Conservation (phyloP, 306 rosid species). For the Benincasa hispida region DNA sequence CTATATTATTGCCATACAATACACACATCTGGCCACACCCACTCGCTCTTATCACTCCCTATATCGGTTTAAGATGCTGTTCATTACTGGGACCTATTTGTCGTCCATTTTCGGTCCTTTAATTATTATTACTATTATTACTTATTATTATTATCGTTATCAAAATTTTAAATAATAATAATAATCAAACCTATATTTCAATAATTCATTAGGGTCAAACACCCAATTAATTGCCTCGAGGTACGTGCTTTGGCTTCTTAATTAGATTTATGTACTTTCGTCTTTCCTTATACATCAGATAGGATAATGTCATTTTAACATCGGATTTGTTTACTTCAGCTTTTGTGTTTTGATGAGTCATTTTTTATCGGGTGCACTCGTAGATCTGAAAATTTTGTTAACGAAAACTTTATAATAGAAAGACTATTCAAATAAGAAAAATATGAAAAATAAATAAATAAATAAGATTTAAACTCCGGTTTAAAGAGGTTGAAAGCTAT, state of each 20-base stretch:
- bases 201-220: background rate
- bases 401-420: too few species aligned
- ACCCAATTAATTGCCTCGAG: background rate
- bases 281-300: background rate
- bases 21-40: background rate
- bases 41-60: background rate
- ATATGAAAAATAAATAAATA: too few species aligned
- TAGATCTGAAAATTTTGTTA: too few species aligned
- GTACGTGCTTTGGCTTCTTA: background rate
- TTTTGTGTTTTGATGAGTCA: too few species aligned
- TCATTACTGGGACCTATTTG: background rate
- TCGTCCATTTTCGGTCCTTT: background rate
- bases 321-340: too few species aligned
- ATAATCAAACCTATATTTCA: background rate
- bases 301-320: too few species aligned
- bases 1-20: background rate
- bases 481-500: too few species aligned
- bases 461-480: too few species aligned
- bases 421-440: too few species aligned
- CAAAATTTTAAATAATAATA: background rate
- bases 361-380: too few species aligned
- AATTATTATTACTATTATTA: background rate
- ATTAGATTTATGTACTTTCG: background rate
- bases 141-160: background rate
- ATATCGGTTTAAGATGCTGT: background rate